Conservation (phyloP, 352 stramenopile genomes). For the Phytophthora fragariaefolia region DNA sequence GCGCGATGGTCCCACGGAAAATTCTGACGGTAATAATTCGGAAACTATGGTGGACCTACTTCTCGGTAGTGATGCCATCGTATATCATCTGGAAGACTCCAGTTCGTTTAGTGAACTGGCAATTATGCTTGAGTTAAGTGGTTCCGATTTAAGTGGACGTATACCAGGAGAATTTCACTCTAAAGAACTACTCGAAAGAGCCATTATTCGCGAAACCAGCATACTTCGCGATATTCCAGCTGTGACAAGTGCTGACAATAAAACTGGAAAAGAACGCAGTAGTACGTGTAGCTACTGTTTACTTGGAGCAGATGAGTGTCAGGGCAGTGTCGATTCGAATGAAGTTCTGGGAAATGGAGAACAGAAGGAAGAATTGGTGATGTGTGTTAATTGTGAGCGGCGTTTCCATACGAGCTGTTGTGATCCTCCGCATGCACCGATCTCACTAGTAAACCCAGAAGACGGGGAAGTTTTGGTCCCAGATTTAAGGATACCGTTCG, state of each 20-base stretch:
- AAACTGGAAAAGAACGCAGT: neutral
- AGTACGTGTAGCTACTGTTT: slow-evolving; percentile 37
- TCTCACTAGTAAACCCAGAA: slow-evolving; percentile 63
- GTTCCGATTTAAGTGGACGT: slow-evolving; percentile 28
- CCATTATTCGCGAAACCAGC: slow-evolving; percentile 40
- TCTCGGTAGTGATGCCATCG: slow-evolving; percentile 25
- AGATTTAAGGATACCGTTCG: slow-evolving; percentile 72
- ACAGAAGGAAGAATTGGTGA: slow-evolving; percentile 50
- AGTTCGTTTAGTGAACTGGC: slow-evolving; percentile 38
- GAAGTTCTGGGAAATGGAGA: slow-evolving; percentile 6
- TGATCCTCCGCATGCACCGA: slow-evolving; percentile 69
- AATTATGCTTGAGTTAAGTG: slow-evolving; percentile 40
- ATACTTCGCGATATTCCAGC: slow-evolving; percentile 11
- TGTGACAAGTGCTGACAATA: neutral
- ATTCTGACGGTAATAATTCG: neutral
- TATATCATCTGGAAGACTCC: slow-evolving; percentile 35
- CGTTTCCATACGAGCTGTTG: slow-evolving; percentile 78
- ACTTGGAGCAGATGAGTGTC: slow-evolving; percentile 29
- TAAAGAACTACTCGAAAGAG: slow-evolving; percentile 48
- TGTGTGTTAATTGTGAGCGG: slow-evolving; percentile 59
- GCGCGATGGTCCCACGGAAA: neutral
- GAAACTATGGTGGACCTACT: slow-evolving; percentile 34
- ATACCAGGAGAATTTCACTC: slow-evolving; percentile 43
- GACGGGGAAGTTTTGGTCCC: slow-evolving; percentile 62
- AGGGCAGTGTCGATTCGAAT: slow-evolving; percentile 14